Percentiles rank a stretch among this genome's conserved stretches.
Conservation (phyloP, 2,329 filamentous ascomycete genomes). For the Diaporthe citrichinensis region DNA sequence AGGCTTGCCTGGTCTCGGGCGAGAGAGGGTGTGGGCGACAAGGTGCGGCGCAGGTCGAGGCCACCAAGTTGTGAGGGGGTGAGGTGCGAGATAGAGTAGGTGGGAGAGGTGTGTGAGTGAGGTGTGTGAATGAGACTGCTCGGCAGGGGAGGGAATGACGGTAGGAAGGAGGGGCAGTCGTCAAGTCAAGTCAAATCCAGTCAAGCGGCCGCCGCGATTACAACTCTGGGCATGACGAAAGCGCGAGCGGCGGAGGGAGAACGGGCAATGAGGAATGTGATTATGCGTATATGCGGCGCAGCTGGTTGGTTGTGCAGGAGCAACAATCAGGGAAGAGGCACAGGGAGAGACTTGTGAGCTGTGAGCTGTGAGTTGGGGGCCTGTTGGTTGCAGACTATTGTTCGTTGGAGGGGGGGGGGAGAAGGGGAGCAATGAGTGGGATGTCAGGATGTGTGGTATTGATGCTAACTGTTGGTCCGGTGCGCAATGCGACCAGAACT, state of each 20-base stretch:
- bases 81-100: background rate
- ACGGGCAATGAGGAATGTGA: background rate
- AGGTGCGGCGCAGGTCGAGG: slow-evolving; percentile 28
- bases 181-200: background rate
- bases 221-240: slow-evolving; percentile 24
- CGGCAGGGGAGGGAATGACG: slow-evolving; percentile 1
- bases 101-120: background rate
- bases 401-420: background rate
- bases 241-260: background rate
- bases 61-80: background rate
- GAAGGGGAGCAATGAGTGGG: background rate
- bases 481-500: slow-evolving; percentile 7
- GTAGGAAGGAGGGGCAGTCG: background rate
- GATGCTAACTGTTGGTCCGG: slow-evolving; percentile 4
- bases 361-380: background rate
- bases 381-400: slow-evolving; percentile 12
- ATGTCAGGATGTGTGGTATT: background rate
- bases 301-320: background rate
- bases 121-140: slow-evolving; percentile 2
- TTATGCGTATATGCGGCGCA: slow-evolving; percentile 9
- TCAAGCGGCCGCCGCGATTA: slow-evolving; percentile 33
- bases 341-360: background rate
- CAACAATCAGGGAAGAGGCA: slow-evolving; percentile 3
- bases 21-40: slow-evolving; percentile 20
- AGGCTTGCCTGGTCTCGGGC: slow-evolving; percentile 11